A percentile compares a stretch with the other conserved stretches of the same genome.
Evolutionary conservation across 1,284 basidiomycete genomes (phyloP).

Genomic region (Wallemia hederae): DNA sequence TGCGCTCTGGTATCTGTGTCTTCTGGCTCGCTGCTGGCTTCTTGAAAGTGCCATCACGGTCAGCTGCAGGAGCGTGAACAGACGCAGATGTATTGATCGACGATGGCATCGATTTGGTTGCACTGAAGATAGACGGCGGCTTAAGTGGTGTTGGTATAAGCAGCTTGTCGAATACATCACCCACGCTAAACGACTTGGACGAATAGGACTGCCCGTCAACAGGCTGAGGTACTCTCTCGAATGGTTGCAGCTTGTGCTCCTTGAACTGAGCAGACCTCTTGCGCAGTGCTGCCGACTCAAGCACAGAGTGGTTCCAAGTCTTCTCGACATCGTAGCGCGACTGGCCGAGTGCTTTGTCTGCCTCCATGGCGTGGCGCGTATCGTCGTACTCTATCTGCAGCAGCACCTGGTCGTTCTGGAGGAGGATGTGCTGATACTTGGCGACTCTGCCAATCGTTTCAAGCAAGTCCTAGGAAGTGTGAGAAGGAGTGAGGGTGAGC

Average conservation of each 20-base stretch:
- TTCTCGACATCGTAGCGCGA: background rate
- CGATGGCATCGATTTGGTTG: background rate
- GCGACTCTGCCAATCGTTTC: background rate
- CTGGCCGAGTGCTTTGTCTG: background rate
- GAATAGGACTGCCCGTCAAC: background rate
- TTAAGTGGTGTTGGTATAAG: background rate
- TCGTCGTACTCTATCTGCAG: background rate
- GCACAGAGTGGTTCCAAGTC: background rate
- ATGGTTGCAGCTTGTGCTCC: background rate
- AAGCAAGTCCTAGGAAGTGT: background rate
- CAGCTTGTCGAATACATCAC: background rate
- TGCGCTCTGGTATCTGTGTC: constrained; percentile 21
- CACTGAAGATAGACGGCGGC: background rate
- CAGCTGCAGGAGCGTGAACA: background rate
- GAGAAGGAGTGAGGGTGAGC: background rate
- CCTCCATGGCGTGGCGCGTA: background rate
- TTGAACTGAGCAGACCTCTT: background rate
- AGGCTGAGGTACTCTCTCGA: background rate
- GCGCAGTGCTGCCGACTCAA: background rate
- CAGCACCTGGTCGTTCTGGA: background rate
- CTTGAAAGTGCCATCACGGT: background rate
- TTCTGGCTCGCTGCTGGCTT: no score
- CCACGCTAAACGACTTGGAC: background rate
- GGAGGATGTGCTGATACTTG: background rate
- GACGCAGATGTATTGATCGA: background rate